These are phyloP conservation scores for Alternaria sp. DNA, from an alignment of 2,329 filamentous ascomycete genomes.

Conservation along the genomic window DNA sequence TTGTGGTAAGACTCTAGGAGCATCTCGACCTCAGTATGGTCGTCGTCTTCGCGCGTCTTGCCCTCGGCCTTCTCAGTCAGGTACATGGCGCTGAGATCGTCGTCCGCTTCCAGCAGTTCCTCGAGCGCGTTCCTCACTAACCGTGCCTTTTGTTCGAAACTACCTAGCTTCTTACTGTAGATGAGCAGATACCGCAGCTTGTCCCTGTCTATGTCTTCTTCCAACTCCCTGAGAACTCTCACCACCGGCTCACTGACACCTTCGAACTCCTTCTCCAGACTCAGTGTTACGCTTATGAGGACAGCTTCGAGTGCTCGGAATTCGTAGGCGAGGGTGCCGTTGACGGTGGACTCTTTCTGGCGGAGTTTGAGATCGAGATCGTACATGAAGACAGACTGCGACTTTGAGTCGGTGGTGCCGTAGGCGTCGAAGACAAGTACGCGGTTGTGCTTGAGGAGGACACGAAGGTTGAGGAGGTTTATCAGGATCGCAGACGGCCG, in stretches of 20 bases:
- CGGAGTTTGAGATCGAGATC: slow-evolving; percentile 91
- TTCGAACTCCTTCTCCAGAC: slow-evolving; percentile 92
- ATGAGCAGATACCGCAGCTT: slow-evolving; percentile 90
- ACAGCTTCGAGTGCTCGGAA: slow-evolving; percentile 96
- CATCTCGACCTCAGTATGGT: slow-evolving; percentile 97
- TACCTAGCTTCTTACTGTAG: slow-evolving; percentile 92
- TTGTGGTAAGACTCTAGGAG: slow-evolving; percentile 97
- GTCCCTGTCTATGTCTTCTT: slow-evolving; percentile 95
- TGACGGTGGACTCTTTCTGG: slow-evolving; percentile 69
- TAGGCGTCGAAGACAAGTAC: slow-evolving; percentile 97
- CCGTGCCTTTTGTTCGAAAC: slow-evolving; percentile 96
- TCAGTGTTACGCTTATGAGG: slow-evolving; percentile 88
- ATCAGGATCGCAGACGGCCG: slow-evolving; percentile 92
- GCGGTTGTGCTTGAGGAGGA: slow-evolving; percentile 92
- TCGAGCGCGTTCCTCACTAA: slow-evolving; percentile 94
- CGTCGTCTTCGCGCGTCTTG: slow-evolving; percentile 74
- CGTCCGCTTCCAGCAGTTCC: slow-evolving; percentile 92
- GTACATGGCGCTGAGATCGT: slow-evolving; percentile 95
- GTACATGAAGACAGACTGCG: slow-evolving; percentile 97
- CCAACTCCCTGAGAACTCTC: slow-evolving; percentile 83
- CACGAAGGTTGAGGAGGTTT: slow-evolving; percentile 93
- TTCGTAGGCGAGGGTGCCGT: slow-evolving; percentile 78
- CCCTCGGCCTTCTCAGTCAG: slow-evolving; percentile 85
- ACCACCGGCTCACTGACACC: slow-evolving; percentile 92
- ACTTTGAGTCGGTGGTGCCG: slow-evolving; percentile 91